Evolutionary conservation across 2,329 filamentous ascomycete species (phyloP).

Genomic region (Cordyceps sp.): DNA sequence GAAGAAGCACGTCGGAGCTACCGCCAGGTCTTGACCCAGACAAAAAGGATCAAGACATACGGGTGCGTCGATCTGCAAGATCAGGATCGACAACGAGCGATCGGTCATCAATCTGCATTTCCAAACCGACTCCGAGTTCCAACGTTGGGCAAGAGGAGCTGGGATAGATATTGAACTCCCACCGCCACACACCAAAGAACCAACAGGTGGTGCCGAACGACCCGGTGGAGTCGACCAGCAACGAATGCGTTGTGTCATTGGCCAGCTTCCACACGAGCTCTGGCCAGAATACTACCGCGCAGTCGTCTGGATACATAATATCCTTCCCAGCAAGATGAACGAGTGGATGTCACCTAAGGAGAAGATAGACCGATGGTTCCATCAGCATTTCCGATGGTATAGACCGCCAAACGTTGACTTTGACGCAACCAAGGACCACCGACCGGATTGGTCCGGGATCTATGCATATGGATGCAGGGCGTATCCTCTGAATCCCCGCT

Average conservation of each 20-base stretch:
- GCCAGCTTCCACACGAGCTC: neutral
- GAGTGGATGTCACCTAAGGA: neutral
- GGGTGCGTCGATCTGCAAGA: neutral
- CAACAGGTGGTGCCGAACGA: neutral
- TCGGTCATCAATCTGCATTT: neutral
- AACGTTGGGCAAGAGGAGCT: neutral
- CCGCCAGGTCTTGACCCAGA: too few relatives aligned
- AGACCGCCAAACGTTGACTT: neutral
- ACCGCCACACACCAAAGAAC: neutral
- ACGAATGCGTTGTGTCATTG: neutral
- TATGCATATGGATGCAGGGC: neutral
- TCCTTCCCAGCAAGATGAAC: neutral
- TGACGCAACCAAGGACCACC: neutral
- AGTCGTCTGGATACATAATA: neutral
- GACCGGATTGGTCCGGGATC: neutral
- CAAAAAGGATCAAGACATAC: too few relatives aligned
- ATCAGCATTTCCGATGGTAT: neutral
- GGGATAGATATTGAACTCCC: neutral
- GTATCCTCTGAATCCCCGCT: neutral
- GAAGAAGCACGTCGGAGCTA: too few relatives aligned
- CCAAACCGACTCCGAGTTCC: neutral
- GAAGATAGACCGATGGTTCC: neutral
- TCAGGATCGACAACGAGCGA: neutral
- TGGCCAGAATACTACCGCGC: neutral
- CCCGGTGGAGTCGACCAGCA: neutral